Evolutionary conservation across 495 filamentous ascomycete species (phyloP).

Genomic region (Platismatia glauca): DNA sequence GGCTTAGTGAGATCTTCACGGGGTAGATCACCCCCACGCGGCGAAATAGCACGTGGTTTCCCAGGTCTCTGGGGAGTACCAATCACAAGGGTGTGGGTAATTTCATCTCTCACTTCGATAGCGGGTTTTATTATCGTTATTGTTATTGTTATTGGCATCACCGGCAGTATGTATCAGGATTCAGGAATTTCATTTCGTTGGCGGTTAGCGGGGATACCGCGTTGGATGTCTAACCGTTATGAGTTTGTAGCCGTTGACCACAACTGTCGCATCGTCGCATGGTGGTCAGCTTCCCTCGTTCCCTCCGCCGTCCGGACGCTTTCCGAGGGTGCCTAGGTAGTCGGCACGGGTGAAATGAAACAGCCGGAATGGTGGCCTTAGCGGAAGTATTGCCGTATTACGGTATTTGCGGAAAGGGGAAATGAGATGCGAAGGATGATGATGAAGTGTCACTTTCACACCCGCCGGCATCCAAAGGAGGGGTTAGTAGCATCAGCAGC

Average conservation of each 20-base stretch:
- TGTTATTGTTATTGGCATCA: background rate
- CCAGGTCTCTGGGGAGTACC: background rate
- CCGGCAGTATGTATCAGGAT: background rate
- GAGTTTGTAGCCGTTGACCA: background rate
- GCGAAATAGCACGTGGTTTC: background rate
- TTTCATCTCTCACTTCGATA: background rate
- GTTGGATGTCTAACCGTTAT: background rate
- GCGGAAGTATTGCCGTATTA: too few species aligned
- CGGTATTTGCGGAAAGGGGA: too few species aligned
- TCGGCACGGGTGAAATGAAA: background rate
- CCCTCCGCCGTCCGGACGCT: too few species aligned
- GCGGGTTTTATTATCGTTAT: too few species aligned
- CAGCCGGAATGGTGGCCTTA: background rate
- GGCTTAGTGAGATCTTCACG: background rate
- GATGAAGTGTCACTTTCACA: background rate
- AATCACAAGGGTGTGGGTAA: background rate
- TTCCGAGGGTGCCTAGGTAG: too few species aligned
- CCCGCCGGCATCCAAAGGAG: background rate
- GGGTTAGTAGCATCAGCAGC: too few species aligned
- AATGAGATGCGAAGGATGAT: background rate
- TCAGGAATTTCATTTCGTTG: background rate
- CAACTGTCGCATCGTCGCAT: background rate
- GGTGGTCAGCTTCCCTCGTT: background rate
- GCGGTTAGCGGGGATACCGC: background rate
- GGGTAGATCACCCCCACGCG: constrained; percentile 3